phyloP scores from a whole-genome alignment of 768 basidiomycete species.

The Boletus subcaerulescens region DNA sequence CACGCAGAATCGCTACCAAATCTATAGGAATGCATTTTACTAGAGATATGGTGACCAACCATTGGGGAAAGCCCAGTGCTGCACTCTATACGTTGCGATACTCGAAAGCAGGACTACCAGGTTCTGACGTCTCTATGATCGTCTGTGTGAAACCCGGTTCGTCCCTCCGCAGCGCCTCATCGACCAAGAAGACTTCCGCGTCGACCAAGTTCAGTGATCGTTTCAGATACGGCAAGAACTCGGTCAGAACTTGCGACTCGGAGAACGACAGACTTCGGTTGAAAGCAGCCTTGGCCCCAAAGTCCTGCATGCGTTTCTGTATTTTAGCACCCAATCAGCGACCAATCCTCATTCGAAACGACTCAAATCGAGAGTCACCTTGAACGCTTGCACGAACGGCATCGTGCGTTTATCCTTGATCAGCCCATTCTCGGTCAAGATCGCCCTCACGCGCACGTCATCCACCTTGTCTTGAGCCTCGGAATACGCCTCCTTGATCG shows the following conservation, averaged over 20 bases:
- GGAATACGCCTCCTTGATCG: conserved; percentile 66
- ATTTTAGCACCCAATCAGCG: background rate
- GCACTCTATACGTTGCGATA: conserved; percentile 66
- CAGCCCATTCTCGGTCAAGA: conserved; percentile 67
- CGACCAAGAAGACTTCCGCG: conserved; percentile 66
- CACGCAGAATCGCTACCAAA: background rate
- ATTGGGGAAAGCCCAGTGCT: too few species aligned
- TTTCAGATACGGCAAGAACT: conserved; percentile 78
- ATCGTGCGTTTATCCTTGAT: conserved; percentile 95
- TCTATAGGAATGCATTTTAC: background rate
- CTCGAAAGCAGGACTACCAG: conserved; percentile 82
- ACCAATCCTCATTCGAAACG: background rate
- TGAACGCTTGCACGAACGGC: conserved; percentile 93
- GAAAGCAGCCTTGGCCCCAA: conserved; percentile 75
- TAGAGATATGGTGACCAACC: too few species aligned
- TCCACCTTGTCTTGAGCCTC: conserved; percentile 65
- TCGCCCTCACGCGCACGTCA: conserved; percentile 71
- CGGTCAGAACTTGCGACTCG: conserved; percentile 67
- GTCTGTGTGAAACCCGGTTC: conserved; percentile 57
- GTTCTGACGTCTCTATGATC: conserved; percentile 85
- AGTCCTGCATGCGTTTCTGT: conserved; percentile 80
- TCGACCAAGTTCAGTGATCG: conserved; percentile 68
- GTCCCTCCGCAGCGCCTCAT: conserved; percentile 57
- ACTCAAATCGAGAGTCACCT: conserved; percentile 50
- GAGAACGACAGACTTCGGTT: conserved; percentile 80